Conservation (phyloP, 176 grass and related monocot species). For the Pontederia crassipes region DNA sequence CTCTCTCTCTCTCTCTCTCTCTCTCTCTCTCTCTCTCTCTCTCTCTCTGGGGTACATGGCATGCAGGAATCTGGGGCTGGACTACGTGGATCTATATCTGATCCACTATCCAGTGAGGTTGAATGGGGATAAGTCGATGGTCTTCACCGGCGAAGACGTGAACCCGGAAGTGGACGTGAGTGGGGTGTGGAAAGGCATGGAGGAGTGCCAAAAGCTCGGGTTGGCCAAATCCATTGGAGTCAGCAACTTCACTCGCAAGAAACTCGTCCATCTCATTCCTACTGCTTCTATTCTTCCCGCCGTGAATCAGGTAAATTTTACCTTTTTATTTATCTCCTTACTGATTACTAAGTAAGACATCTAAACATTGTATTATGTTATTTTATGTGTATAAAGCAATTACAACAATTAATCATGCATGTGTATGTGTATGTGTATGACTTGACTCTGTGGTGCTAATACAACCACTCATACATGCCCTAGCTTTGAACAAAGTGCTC, state of each 20-base stretch:
- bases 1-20: too few relatives aligned
- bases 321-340: neutral
- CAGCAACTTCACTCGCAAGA: conserved; percentile 59
- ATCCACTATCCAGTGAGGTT: conserved; percentile 1
- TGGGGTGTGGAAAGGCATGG: conserved; percentile 51
- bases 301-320: conserved; percentile 32
- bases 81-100: neutral
- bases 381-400: too few relatives aligned
- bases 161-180: conserved; percentile 20
- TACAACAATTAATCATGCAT: too few relatives aligned
- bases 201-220: conserved; percentile 43
- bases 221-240: conserved; percentile 54
- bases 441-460: too few relatives aligned
- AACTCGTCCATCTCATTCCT: conserved; percentile 31
- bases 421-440: too few relatives aligned
- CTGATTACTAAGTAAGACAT: too few relatives aligned
- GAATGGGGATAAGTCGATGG: neutral
- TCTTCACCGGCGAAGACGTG: conserved; percentile 33
- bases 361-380: too few relatives aligned
- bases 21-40: too few relatives aligned
- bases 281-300: conserved; percentile 37
- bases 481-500: too few relatives aligned
- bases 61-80: neutral
- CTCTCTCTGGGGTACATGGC: too few relatives aligned
- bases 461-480: too few relatives aligned